Evolutionary conservation across 139 green algal genomes (phyloP), one percentile per base, ranked within the genome.

Genomic region (Chlorella sp.): DNA sequence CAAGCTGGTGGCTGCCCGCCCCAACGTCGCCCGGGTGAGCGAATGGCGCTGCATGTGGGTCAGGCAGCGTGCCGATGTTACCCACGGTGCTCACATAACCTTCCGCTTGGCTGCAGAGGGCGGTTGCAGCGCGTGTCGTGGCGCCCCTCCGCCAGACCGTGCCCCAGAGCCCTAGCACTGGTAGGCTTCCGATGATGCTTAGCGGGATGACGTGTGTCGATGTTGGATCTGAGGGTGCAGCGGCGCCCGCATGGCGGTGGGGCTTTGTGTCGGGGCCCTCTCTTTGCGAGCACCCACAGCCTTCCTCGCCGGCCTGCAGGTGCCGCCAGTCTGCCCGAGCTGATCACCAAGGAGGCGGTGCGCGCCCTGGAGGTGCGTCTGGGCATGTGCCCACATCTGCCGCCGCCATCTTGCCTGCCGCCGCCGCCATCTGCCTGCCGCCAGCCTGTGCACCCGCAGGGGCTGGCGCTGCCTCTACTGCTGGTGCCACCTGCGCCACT

Each of bases 311-410:
- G 19, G 53, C 3, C 68, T 85, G 42, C 69, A 75, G 60, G 24
- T n/a, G n/a, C 57, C 37, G 66, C 40, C 32, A 16, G 36, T 12
- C 48, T 89, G 26, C 86, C 90, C 24, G 85, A 92, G 69, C 85
- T 97, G 42, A 96, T 97, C 82, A 93, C 88, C 86, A 91, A 94
- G 53, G 95, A 97, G 91, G 75, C 94, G 24, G 94, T 97, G 14
- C 86, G 90, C n/a, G 57, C 88, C 12, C 91, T 97, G 28, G 95
- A 97, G 95, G 95, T 96, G 83, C 66, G 92, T 15, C 21, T 22
- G n/a, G 61, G 53, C 61, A n/a, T 37, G 71, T 30, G 66, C 1
- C 71, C 68, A 36, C 71, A 68, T 24, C 61, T 61, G 24, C 36
- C 32, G 66, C 34, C 40, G 14, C 40, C 40, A 19, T 9, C 66